Conservation (phyloP, 768 basidiomycete genomes). For the Boletus pseudopeckii region DNA sequence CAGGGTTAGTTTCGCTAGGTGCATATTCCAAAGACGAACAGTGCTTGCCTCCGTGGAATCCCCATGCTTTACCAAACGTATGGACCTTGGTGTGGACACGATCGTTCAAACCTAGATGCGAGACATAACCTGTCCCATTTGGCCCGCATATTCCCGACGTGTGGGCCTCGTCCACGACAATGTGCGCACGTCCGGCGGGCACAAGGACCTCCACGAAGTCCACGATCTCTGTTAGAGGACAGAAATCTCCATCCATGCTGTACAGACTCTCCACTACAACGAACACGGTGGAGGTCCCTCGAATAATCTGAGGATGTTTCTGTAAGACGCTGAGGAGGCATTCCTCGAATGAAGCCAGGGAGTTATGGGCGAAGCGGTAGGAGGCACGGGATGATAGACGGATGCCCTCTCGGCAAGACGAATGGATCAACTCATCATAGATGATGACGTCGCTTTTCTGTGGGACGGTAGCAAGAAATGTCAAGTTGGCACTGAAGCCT, state of each 20-base stretch:
- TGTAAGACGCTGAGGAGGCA: conserved; percentile 28
- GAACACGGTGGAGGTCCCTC: conserved; percentile 38
- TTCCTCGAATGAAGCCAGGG: conserved; percentile 31
- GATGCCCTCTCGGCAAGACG: conserved; percentile 51
- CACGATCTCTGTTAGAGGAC: conserved; percentile 43
- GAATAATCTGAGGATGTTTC: conserved; percentile 18
- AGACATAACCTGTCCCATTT: conserved; percentile 42
- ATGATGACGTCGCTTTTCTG: conserved; percentile 44
- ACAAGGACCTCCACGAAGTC: conserved; percentile 35
- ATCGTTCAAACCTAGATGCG: conserved; percentile 40
- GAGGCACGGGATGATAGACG: conserved; percentile 32
- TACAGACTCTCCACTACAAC: conserved; percentile 54
- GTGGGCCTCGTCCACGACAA: conserved; percentile 59
- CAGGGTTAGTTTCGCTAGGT: neutral
- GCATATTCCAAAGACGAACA: too few relatives aligned
- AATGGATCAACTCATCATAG: conserved; percentile 52
- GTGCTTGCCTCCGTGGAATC: conserved; percentile 18
- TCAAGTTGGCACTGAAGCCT: conserved; percentile 52
- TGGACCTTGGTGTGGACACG: conserved; percentile 46
- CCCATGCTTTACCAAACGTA: conserved; percentile 49
- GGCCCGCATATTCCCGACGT: conserved; percentile 52
- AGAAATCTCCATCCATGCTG: conserved; percentile 60
- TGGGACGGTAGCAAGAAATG: conserved; percentile 47
- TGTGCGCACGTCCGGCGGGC: conserved; percentile 37
- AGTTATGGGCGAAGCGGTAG: conserved; percentile 46